These are phyloP conservation scores for Xylaria sp. DNA, from an alignment of 2,329 filamentous ascomycete species.

Conservation along the genomic window DNA sequence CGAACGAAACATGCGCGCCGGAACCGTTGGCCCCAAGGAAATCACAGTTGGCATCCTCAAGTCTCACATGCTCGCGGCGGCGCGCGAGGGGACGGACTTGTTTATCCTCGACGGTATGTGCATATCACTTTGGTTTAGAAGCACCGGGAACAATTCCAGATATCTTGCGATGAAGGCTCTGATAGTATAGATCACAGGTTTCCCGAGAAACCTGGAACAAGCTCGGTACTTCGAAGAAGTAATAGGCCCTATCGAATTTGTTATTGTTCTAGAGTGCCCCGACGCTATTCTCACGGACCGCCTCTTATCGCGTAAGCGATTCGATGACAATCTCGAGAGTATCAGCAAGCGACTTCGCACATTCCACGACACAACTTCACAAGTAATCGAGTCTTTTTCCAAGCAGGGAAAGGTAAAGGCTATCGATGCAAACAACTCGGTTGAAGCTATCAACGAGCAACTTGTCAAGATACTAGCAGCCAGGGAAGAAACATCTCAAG, in stretches of 20 bases:
- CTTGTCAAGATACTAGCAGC: not conserved
- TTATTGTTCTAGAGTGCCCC: constrained; percentile 21
- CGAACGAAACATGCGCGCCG: constrained; percentile 20
- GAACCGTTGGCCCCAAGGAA: constrained; percentile 16
- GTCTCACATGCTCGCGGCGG: constrained; percentile 4
- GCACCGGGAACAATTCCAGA: not conserved
- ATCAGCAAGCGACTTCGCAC: constrained; percentile 11
- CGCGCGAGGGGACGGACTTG: not conserved
- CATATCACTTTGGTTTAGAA: not conserved
- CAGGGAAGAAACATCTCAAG: not conserved
- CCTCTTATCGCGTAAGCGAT: constrained; percentile 1
- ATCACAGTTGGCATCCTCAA: constrained; percentile 5
- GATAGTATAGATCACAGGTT: not conserved
- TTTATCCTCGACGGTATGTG: constrained; percentile 21
- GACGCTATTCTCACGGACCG: constrained; percentile 5
- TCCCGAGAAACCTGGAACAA: constrained; percentile 15
- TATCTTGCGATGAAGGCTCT: not conserved
- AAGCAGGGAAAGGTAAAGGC: not conserved
- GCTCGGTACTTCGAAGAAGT: constrained; percentile 4
- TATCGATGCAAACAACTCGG: not conserved
- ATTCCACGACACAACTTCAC: constrained; percentile 9
- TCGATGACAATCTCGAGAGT: constrained; percentile 19
- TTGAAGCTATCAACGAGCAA: constrained; percentile 11
- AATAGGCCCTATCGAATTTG: not conserved
- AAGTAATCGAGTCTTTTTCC: constrained; percentile 3